Evolutionary conservation across 352 stramenopile species (phyloP).

Genomic region (Phytopythium oedochilum): DNA sequence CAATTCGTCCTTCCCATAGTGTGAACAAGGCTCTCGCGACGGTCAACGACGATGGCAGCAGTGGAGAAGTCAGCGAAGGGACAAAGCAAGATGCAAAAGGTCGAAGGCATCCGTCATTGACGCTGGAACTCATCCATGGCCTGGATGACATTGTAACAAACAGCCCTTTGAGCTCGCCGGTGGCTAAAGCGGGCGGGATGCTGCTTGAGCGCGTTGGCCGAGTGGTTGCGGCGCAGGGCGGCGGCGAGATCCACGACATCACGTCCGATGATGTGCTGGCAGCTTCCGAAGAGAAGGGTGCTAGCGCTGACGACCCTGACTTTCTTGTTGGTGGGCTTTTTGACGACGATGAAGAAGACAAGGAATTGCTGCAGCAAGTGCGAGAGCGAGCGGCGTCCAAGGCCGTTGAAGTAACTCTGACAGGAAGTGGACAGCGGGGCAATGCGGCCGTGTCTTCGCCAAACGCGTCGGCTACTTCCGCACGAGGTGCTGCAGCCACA

Average conservation of each 20-base stretch:
- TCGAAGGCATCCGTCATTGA: conserved; percentile 22
- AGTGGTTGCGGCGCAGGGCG: conserved; percentile 63
- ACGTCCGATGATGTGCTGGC: conserved; percentile 41
- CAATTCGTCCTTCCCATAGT: neutral
- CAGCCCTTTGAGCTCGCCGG: conserved; percentile 12
- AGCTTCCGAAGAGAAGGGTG: conserved; percentile 13
- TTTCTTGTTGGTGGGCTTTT: conserved; percentile 13
- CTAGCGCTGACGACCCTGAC: conserved; percentile 6
- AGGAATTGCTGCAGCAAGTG: conserved; percentile 5
- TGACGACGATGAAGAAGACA: conserved; percentile 7
- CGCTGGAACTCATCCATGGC: conserved; percentile 35
- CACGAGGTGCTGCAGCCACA: neutral
- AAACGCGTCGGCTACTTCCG: neutral
- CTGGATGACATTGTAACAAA: conserved; percentile 28
- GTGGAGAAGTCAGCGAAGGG: neutral
- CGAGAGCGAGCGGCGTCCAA: conserved; percentile 5
- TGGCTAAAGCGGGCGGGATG: conserved; percentile 22
- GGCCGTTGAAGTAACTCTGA: neutral
- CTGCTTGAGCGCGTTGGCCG: conserved; percentile 67
- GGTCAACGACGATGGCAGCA: neutral
- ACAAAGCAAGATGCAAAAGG: neutral
- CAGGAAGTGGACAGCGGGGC: neutral
- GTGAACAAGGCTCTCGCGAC: neutral
- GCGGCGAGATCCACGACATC: conserved; percentile 78
- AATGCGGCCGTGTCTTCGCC: neutral